phyloP scores from a whole-genome alignment of 2,329 filamentous ascomycete genomes.

The Sarocladium strictum region DNA sequence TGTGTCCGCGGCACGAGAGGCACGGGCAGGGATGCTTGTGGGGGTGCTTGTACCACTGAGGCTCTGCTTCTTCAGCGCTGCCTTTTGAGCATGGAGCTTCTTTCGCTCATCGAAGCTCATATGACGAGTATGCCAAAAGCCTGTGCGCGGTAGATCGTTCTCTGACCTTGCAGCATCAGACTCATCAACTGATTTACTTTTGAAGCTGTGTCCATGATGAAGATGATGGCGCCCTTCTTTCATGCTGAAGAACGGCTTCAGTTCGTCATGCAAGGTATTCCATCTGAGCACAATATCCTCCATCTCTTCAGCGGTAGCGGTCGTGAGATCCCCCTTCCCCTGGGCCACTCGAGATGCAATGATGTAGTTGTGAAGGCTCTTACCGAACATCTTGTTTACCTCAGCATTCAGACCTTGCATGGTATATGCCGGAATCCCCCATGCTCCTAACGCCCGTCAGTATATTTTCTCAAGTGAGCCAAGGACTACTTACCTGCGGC shows the following conservation, averaged over 20 bases:
- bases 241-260: slow-evolving; percentile 52
- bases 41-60: neutral
- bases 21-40: too few relatives aligned
- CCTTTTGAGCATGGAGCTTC: slow-evolving; percentile 42
- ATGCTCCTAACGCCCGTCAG: slow-evolving; percentile 40
- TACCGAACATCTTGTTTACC: slow-evolving; percentile 63
- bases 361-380: slow-evolving; percentile 72
- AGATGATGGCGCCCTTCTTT: slow-evolving; percentile 26
- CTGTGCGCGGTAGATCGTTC: slow-evolving; percentile 29
- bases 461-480: neutral
- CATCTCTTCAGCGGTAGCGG: slow-evolving; percentile 51
- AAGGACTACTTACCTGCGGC: slow-evolving; percentile 55
- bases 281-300: slow-evolving; percentile 60
- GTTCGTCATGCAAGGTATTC: slow-evolving; percentile 53
- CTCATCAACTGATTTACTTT: neutral
- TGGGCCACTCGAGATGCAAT: slow-evolving; percentile 70
- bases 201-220: slow-evolving; percentile 6
- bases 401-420: slow-evolving; percentile 80
- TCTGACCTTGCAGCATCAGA: slow-evolving; percentile 14
- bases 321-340: slow-evolving; percentile 60
- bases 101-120: slow-evolving; percentile 46
- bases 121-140: slow-evolving; percentile 44
- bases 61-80: slow-evolving; percentile 29
- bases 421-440: slow-evolving; percentile 71
- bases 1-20: neutral